Percentiles rank a stretch among this genome's conserved stretches.
Conservation (phyloP, 805 yeast genomes). For the Teunomyces atbi region DNA sequence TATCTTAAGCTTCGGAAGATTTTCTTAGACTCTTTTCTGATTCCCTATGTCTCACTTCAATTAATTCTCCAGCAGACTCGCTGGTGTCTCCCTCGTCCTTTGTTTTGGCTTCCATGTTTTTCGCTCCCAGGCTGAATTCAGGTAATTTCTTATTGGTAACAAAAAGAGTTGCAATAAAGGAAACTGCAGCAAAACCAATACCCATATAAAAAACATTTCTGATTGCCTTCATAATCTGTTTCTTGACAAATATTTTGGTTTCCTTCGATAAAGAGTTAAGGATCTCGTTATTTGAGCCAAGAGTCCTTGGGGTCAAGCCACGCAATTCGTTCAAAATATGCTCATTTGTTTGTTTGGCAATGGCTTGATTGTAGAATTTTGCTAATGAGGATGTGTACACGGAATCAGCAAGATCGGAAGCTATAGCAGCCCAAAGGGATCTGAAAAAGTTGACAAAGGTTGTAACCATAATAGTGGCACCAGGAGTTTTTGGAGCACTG, state of each 20-base stretch:
- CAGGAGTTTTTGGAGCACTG: slow-evolving; percentile 50
- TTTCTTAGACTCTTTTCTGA: too few relatives aligned
- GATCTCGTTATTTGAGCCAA: slow-evolving; percentile 14
- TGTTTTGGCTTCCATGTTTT: neutral
- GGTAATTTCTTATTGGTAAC: slow-evolving; percentile 45
- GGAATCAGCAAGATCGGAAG: slow-evolving; percentile 44
- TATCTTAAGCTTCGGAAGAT: too few relatives aligned
- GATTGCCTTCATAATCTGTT: slow-evolving; percentile 37
- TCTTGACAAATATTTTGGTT: slow-evolving; percentile 23
- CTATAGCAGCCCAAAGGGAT: slow-evolving; percentile 47
- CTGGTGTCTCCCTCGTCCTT: neutral
- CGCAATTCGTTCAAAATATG: slow-evolving; percentile 20
- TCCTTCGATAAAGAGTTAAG: slow-evolving; percentile 18
- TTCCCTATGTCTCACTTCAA: too few relatives aligned
- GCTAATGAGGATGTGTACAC: slow-evolving; percentile 30
- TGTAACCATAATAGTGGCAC: slow-evolving; percentile 49
- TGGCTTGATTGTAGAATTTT: slow-evolving; percentile 10
- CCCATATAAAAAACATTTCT: slow-evolving; percentile 40
- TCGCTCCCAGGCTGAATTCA: neutral
- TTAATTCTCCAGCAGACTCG: neutral
- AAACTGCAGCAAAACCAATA: slow-evolving; percentile 33
- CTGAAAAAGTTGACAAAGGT: slow-evolving; percentile 46
- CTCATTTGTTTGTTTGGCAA: slow-evolving; percentile 8
- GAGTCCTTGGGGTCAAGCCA: slow-evolving; percentile 12
- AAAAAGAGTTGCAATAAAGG: slow-evolving; percentile 31